Evolutionary conservation across 345 rosid species (phyloP).

Genomic region (Melaleuca alternifolia): DNA sequence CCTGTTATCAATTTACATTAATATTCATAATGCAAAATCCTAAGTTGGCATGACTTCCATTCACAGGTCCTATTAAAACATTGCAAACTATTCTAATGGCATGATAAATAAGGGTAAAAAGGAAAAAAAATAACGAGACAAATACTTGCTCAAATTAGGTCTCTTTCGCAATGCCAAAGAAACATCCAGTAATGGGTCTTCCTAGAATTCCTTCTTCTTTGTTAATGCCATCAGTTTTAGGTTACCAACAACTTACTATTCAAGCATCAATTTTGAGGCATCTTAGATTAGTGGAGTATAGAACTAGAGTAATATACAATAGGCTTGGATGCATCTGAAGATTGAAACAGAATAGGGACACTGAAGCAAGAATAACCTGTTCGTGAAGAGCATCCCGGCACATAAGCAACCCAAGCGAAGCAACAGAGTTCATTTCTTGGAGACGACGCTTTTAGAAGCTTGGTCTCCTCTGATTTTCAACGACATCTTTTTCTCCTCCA

Average conservation of each 20-base stretch:
- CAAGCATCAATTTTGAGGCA: neutral
- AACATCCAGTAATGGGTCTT: neutral
- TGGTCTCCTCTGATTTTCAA: constrained; percentile 62
- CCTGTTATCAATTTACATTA: constrained; percentile 26
- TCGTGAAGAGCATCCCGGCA: constrained; percentile 77
- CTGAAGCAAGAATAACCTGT: too few relatives aligned
- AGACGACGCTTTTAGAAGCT: constrained; percentile 32
- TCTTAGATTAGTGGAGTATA: neutral
- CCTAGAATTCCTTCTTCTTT: neutral
- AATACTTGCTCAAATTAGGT: neutral
- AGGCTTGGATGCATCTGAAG: neutral
- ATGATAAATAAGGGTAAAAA: neutral
- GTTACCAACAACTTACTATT: neutral
- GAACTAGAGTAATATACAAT: too few relatives aligned
- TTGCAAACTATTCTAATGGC: too few relatives aligned
- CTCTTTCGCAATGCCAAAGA: neutral
- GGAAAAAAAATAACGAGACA: neutral
- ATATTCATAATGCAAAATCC: neutral
- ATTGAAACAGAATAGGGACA: neutral
- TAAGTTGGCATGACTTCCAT: too few relatives aligned
- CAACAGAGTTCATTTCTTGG: constrained; percentile 64
- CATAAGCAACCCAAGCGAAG: constrained; percentile 75
- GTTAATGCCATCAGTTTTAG: neutral
- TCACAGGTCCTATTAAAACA: too few relatives aligned
- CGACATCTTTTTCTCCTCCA: constrained; percentile 25